phyloP scores from a whole-genome alignment of 495 filamentous ascomycete species.

The Halenospora varia region DNA sequence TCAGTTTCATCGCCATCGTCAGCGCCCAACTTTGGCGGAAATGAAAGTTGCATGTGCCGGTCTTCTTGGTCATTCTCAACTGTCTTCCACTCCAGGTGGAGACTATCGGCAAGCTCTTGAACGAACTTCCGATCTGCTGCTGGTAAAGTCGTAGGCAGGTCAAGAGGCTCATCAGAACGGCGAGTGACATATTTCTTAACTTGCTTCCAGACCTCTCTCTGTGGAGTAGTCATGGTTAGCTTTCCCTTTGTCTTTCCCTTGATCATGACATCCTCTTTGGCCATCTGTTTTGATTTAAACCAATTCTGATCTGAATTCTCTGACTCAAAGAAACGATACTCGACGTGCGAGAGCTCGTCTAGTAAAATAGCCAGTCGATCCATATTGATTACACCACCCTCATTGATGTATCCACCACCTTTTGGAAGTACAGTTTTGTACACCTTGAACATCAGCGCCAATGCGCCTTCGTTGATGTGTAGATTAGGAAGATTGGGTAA shows the following conservation, averaged over 20 bases:
- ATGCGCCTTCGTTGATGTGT: constrained; percentile 97
- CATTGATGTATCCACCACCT: constrained; percentile 94
- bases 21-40: constrained; percentile 53
- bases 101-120: constrained; percentile 76
- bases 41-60: constrained; percentile 71
- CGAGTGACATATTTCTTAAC: constrained; percentile 78
- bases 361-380: constrained; percentile 72
- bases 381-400: constrained; percentile 86
- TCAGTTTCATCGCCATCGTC: constrained; percentile 54
- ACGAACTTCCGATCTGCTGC: constrained; percentile 91
- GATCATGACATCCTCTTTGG: constrained; percentile 55
- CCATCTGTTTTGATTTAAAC: constrained; percentile 79
- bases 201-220: constrained; percentile 75
- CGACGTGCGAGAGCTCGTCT: constrained; percentile 77
- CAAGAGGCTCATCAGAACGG: constrained; percentile 48
- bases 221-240: constrained; percentile 71
- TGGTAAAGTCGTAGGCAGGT: constrained; percentile 70
- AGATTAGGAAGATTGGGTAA: constrained; percentile 92
- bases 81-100: constrained; percentile 79
- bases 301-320: constrained; percentile 86
- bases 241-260: constrained; percentile 56
- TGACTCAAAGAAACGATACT: constrained; percentile 86
- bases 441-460: constrained; percentile 93
- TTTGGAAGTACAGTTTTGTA: constrained; percentile 89
- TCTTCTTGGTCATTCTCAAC: constrained; percentile 73